Evolutionary conservation across 352 stramenopile genomes (phyloP).

Genomic region (Phytophthora sojae): DNA sequence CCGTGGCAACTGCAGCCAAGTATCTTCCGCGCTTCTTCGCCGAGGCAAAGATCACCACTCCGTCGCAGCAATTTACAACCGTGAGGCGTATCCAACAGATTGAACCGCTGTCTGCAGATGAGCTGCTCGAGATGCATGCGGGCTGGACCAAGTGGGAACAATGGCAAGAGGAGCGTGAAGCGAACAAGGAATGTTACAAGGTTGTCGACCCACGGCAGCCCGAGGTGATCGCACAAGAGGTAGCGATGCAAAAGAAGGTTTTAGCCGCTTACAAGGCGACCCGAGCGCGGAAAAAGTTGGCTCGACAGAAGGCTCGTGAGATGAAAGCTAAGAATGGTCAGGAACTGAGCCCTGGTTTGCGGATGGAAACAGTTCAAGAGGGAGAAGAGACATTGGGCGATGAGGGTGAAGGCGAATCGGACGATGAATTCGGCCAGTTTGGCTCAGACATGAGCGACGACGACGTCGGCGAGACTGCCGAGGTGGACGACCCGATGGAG

Average conservation of each 20-base stretch:
- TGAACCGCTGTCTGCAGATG: constrained; percentile 39
- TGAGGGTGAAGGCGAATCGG: constrained; percentile 41
- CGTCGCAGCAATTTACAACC: constrained; percentile 45
- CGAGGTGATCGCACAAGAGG: constrained; percentile 58
- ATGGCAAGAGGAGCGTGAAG: constrained; percentile 62
- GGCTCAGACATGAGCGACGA: constrained; percentile 60
- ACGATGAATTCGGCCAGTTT: constrained; percentile 59
- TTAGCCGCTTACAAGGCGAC: constrained; percentile 71
- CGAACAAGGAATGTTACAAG: constrained; percentile 73
- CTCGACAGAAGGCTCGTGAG: constrained; percentile 65
- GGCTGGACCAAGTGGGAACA: constrained; percentile 51
- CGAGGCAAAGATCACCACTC: constrained; percentile 20
- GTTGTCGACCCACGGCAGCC: constrained; percentile 64
- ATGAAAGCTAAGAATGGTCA: constrained; percentile 39
- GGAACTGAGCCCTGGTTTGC: constrained; percentile 21
- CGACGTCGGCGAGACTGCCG: constrained; percentile 45
- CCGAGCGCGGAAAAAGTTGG: constrained; percentile 65
- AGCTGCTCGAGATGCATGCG: constrained; percentile 49
- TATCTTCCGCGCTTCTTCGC: constrained; percentile 47
- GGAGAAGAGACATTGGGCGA: constrained; percentile 41
- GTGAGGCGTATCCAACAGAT: constrained; percentile 61
- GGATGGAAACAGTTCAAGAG: constrained; percentile 80
- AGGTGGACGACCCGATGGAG: constrained; percentile 71
- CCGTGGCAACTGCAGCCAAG: constrained; percentile 56
- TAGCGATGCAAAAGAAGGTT: constrained; percentile 72